Percentiles rank a stretch among this genome's conserved stretches.
Conservation (phyloP, 768 basidiomycete genomes). For the Dioszegia hungarica region DNA sequence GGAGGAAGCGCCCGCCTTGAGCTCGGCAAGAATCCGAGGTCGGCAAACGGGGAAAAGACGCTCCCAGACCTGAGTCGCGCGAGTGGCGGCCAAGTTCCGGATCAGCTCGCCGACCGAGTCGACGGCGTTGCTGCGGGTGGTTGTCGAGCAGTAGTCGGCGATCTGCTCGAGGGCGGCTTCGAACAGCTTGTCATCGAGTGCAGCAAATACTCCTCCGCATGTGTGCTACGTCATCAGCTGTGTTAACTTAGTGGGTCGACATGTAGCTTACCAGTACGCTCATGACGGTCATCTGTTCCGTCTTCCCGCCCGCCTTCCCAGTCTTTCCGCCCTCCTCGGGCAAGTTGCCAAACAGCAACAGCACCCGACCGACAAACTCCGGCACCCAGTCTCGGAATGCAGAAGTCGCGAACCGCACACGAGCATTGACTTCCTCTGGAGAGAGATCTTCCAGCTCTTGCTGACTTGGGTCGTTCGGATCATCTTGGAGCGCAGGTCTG, state of each 20-base stretch:
- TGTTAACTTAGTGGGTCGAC: conserved; percentile 44
- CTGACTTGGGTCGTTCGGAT: conserved; percentile 31
- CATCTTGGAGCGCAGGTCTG: conserved; percentile 50
- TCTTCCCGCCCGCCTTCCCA: conserved; percentile 58
- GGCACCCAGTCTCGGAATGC: conserved; percentile 77
- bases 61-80: conserved; percentile 68
- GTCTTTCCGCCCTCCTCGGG: conserved; percentile 77
- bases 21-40: conserved; percentile 71
- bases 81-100: conserved; percentile 71
- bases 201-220: conserved; percentile 54
- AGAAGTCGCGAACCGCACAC: conserved; percentile 66
- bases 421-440: conserved; percentile 64
- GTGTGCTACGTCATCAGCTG: conserved; percentile 26
- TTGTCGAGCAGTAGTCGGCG: conserved; percentile 79
- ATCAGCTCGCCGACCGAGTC: conserved; percentile 83
- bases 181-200: conserved; percentile 70
- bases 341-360: conserved; percentile 74
- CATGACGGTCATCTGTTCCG: conserved; percentile 48
- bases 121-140: conserved; percentile 85
- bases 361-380: conserved; percentile 71
- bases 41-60: conserved; percentile 76
- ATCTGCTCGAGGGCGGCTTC: conserved; percentile 75
- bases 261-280: conserved; percentile 38
- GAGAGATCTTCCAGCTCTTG: conserved; percentile 51
- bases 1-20: conserved; percentile 67